Percentiles rank a stretch among this genome's conserved stretches.
Conservation (phyloP, 208 protist genomes). For the Tritrichomonas musculus region DNA sequence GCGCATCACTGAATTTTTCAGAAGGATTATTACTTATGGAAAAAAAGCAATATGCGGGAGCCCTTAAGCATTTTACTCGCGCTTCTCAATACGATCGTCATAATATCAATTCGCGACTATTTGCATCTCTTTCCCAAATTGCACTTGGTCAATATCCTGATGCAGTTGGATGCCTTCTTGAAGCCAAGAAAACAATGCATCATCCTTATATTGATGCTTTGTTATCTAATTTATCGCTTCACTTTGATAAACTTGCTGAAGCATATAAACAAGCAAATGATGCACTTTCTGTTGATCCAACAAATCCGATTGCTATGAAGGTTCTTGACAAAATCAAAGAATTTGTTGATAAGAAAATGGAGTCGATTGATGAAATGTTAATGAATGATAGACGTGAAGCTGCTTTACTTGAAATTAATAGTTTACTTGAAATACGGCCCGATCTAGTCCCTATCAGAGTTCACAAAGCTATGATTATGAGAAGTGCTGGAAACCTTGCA, state of each 20-base stretch:
- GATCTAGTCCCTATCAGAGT: background rate
- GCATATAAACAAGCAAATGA: background rate
- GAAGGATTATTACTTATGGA: background rate
- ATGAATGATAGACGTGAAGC: background rate
- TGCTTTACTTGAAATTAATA: background rate
- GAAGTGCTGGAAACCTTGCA: background rate
- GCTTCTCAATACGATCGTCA: background rate
- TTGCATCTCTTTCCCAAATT: background rate
- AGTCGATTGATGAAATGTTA: slow-evolving; percentile 21
- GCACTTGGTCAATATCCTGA: slow-evolving; percentile 17
- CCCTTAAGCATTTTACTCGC: background rate
- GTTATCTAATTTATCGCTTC: background rate
- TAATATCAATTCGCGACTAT: slow-evolving; percentile 13
- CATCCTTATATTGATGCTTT: slow-evolving; percentile 15
- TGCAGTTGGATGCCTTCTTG: background rate
- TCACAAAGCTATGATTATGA: background rate
- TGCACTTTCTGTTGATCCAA: background rate
- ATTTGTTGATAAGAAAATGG: background rate
- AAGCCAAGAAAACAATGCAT: slow-evolving; percentile 11
- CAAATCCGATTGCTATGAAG: background rate
- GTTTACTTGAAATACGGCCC: background rate
- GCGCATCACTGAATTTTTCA: background rate
- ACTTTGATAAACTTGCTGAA: slow-evolving; percentile 8
- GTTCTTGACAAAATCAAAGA: slow-evolving; percentile 2
- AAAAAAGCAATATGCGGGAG: background rate